Percentiles rank a stretch among this genome's conserved stretches.
Conservation (phyloP, 805 yeast genomes). For the Candida golubevii region DNA sequence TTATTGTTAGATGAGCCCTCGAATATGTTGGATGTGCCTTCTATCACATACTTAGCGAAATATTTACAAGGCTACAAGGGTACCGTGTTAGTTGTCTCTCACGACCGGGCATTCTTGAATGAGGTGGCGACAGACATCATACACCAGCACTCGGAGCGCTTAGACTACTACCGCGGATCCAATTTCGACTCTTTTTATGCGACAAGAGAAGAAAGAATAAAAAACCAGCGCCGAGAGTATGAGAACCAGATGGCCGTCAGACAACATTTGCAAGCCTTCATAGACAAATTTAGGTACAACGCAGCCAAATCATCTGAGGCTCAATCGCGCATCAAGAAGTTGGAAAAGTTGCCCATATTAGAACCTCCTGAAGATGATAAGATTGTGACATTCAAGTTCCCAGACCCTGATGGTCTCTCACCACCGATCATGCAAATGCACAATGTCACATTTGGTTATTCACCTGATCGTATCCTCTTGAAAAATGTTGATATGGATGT, state of each 20-base stretch:
- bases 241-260: conserved; percentile 97
- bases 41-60: conserved; percentile 87
- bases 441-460: conserved; percentile 83
- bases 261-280: conserved; percentile 87
- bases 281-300: conserved; percentile 94
- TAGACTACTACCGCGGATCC: conserved; percentile 92
- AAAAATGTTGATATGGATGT: conserved; percentile 82
- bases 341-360: conserved; percentile 88
- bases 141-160: conserved; percentile 94
- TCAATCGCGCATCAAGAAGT: conserved; percentile 93
- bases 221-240: conserved; percentile 89
- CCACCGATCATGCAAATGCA: conserved; percentile 91
- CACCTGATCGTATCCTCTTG: conserved; percentile 58
- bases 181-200: conserved; percentile 90
- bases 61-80: conserved; percentile 88
- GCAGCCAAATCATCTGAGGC: conserved; percentile 98
- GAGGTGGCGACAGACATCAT: conserved; percentile 98
- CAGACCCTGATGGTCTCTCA: conserved; percentile 88
- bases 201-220: conserved; percentile 92
- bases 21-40: conserved; percentile 99
- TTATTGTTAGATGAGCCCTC: conserved; percentile 96
- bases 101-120: conserved; percentile 93
- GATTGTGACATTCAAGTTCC: conserved; percentile 79
- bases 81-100: conserved; percentile 93
- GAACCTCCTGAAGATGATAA: conserved; percentile 95